Percentiles rank a stretch among this genome's conserved stretches.
Conservation (phyloP, 2,329 filamentous ascomycete species). For the Talaromyces amestolkiae region DNA sequence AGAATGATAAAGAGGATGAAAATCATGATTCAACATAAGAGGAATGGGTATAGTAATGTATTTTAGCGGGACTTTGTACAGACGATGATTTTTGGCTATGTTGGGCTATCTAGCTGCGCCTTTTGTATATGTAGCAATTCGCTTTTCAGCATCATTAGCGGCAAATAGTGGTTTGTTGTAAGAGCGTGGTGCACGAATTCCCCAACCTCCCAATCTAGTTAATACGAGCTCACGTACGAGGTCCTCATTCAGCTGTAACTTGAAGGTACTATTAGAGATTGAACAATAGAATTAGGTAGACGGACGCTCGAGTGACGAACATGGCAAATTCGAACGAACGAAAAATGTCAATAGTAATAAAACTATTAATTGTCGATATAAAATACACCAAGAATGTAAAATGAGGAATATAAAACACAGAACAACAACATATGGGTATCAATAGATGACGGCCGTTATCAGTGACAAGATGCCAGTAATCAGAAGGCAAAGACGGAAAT, state of each 20-base stretch:
- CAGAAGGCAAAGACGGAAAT: neutral
- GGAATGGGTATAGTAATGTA: neutral
- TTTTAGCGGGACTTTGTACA: neutral
- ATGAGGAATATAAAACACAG: neutral
- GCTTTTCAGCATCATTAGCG: no score
- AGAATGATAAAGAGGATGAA: neutral
- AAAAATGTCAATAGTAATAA: neutral
- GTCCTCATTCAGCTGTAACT: no score
- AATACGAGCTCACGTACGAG: no score
- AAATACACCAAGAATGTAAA: slow-evolving; percentile 15
- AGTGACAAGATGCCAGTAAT: neutral
- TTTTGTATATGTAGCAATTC: neutral
- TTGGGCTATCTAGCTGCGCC: neutral
- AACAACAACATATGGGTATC: slow-evolving; percentile 16
- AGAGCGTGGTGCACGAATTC: no score
- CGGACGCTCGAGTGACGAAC: neutral
- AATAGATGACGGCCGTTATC: slow-evolving; percentile 17
- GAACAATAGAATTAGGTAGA: neutral
- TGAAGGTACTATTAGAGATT: neutral
- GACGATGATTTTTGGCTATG: neutral
- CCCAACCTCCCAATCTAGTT: no score
- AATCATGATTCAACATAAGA: neutral
- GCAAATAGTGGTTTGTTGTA: no score
- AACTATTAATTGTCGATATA: neutral
- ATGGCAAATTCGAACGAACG: neutral